Base-by-base conservation (phyloP, 2,329 filamentous ascomycete species). In the Incumbomyces lentus region DNA sequence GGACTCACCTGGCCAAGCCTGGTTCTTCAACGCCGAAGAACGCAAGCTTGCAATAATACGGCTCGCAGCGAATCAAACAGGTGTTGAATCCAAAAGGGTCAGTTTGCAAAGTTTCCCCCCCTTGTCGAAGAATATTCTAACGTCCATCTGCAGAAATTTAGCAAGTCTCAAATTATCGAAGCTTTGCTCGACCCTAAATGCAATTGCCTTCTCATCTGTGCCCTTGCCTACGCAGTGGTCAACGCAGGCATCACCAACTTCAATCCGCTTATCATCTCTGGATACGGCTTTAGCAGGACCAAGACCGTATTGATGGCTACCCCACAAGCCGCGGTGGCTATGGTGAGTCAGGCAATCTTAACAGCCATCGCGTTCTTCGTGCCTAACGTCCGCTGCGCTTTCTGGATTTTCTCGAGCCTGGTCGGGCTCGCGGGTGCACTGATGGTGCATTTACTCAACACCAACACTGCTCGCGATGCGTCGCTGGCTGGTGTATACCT, bases 181-280 rank as follows among this genome's bases (percentile, higher is more conserved):
- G 22, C 22, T 26, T 26, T 26, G 22, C 22, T 26, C 22, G 22
- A 26, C 22, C 22, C 33, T 33, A 45, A 45, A 19, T 45, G n/a
- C 43, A 32, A 36, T 22, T 17, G 17, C 17, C 11, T 45, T 2
- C 16, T 45, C 33, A 7, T 38, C n/a, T 26, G 26, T 16, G 33
- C 39, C 30, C 2, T 48, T 13, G 46, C 40, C 53, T 43, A 38
- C 58, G 58, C 1, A 57, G 52, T 56, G 6, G 39, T 50, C 12
- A 47, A 46, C 43, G 49, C 49, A 13, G 52, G 52, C 14, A 50
- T 50, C 18, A 44, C 42, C 17, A 52, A 48, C 46, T 54, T 54
- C 42, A 50, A 48, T 33, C 49, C 42, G 26, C 40, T 54, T 16
- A 48, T 54, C 13, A 41, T 54, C 30, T 48, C 52, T 19, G 48